A percentile compares a stretch with the other conserved stretches of the same genome.
Evolutionary conservation across 2,329 filamentous ascomycete genomes (phyloP).

Genomic region (Cercospora berteroae): DNA sequence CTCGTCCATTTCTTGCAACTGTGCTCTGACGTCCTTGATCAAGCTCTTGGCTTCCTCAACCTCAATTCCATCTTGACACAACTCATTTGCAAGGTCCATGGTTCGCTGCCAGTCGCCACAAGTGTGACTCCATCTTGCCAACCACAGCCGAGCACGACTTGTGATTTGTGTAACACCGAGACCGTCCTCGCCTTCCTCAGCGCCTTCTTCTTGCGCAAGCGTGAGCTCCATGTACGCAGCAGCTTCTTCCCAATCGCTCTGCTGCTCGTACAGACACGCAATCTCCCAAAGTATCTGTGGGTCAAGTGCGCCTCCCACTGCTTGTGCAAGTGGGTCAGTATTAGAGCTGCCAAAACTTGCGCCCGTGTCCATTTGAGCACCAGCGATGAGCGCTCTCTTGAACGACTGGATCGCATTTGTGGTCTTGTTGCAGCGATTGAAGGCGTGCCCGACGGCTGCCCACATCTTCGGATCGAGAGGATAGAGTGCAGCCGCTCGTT

Average conservation of each 20-base stretch:
- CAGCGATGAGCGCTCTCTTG: slow-evolving; percentile 85
- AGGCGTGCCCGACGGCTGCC: slow-evolving; percentile 90
- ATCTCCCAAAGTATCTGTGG: slow-evolving; percentile 90
- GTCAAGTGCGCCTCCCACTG: slow-evolving; percentile 64
- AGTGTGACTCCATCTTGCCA: slow-evolving; percentile 77
- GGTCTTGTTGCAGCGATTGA: slow-evolving; percentile 82
- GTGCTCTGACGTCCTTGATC: slow-evolving; percentile 78
- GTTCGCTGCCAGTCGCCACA: slow-evolving; percentile 72
- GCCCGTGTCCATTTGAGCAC: slow-evolving; percentile 73
- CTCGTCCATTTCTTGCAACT: slow-evolving; percentile 51
- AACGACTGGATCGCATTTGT: slow-evolving; percentile 93
- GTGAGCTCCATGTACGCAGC: slow-evolving; percentile 95
- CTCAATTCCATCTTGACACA: slow-evolving; percentile 93
- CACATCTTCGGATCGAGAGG: slow-evolving; percentile 99
- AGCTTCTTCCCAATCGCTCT: slow-evolving; percentile 74
- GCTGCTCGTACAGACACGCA: slow-evolving; percentile 79
- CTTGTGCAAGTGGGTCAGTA: slow-evolving; percentile 48
- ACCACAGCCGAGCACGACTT: slow-evolving; percentile 89
- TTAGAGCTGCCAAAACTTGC: slow-evolving; percentile 45
- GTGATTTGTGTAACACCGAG: slow-evolving; percentile 89
- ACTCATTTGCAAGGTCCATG: slow-evolving; percentile 78
- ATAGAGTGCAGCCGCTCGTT: slow-evolving; percentile 86
- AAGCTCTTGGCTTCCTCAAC: slow-evolving; percentile 96
- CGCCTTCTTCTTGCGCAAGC: slow-evolving; percentile 83
- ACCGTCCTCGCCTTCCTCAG: slow-evolving; percentile 49